Evolutionary conservation across 345 rosid species (phyloP).

Genomic region (Aquilaria sinensis): DNA sequence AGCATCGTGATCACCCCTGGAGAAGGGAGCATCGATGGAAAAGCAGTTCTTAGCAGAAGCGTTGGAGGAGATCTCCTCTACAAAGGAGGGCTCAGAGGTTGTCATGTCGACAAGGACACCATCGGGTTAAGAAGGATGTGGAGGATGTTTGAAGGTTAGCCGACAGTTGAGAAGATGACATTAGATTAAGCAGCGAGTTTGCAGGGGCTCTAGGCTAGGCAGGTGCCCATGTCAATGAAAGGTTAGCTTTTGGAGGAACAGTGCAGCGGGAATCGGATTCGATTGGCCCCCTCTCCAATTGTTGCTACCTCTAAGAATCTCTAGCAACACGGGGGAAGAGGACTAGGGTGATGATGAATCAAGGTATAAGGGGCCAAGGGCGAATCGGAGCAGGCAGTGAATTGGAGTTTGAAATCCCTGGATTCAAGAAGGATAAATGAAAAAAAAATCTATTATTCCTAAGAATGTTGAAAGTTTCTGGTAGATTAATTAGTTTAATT

Average conservation of each 20-base stretch:
- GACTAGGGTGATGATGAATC: too few relatives aligned
- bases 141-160: constrained; percentile 85
- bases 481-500: too few relatives aligned
- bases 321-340: too few relatives aligned
- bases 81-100: constrained; percentile 90
- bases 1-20: constrained; percentile 77
- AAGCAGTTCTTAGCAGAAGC: constrained; percentile 49
- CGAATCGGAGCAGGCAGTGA: too few relatives aligned
- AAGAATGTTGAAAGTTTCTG: too few relatives aligned
- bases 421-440: too few relatives aligned
- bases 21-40: constrained; percentile 75
- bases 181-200: constrained; percentile 67
- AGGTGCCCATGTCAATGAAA: constrained; percentile 68
- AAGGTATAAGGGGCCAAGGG: too few relatives aligned
- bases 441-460: too few relatives aligned
- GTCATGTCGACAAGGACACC: constrained; percentile 93
- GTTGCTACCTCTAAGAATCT: too few relatives aligned
- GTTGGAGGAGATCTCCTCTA: constrained; percentile 52
- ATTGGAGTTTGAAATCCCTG: too few relatives aligned
- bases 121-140: constrained; percentile 69
- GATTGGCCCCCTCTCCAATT: too few relatives aligned
- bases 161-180: constrained; percentile 89
- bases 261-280: constrained; percentile 31
- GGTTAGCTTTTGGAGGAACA: constrained; percentile 60
- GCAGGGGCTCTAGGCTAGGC: constrained; percentile 53